Conservation (phyloP, 768 basidiomycete species). For the Lactifluus volemus region DNA sequence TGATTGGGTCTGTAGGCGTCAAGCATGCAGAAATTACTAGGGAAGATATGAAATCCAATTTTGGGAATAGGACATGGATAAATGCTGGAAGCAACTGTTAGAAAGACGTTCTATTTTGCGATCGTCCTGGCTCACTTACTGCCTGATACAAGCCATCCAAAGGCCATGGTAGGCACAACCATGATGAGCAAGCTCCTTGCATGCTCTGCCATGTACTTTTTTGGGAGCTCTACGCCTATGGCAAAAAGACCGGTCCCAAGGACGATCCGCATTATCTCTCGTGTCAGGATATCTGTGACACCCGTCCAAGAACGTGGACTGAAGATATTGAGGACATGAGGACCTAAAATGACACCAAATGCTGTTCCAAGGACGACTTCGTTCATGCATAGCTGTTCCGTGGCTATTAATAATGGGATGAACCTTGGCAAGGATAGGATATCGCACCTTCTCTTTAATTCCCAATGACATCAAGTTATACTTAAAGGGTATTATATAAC, state of each 20-base stretch:
- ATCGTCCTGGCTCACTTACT: slow-evolving; percentile 30
- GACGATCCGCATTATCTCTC: slow-evolving; percentile 81
- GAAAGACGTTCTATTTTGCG: not conserved
- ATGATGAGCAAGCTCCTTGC: slow-evolving; percentile 58
- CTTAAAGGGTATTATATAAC: slow-evolving; percentile 31
- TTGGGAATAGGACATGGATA: slow-evolving; percentile 64
- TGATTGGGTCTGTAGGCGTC: slow-evolving; percentile 92
- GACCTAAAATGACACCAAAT: slow-evolving; percentile 60
- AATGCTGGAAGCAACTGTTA: slow-evolving; percentile 35
- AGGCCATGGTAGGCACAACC: slow-evolving; percentile 79
- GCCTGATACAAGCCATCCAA: slow-evolving; percentile 74
- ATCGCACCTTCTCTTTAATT: slow-evolving; percentile 66
- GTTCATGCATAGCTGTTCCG: slow-evolving; percentile 66
- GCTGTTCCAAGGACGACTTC: slow-evolving; percentile 89
- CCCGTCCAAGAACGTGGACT: slow-evolving; percentile 68
- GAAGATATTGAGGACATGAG: slow-evolving; percentile 61
- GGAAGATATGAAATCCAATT: slow-evolving; percentile 60
- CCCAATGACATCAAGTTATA: slow-evolving; percentile 80
- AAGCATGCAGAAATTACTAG: slow-evolving; percentile 85
- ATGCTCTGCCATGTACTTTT: slow-evolving; percentile 74
- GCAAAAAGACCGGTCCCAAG: slow-evolving; percentile 91
- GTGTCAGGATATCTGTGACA: slow-evolving; percentile 53
- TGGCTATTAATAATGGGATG: not conserved
- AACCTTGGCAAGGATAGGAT: not conserved
- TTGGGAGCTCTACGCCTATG: slow-evolving; percentile 88